These are phyloP conservation scores for Nicotiana benthamiana DNA, from an alignment of 257 asterid species.

Conservation along the genomic window DNA sequence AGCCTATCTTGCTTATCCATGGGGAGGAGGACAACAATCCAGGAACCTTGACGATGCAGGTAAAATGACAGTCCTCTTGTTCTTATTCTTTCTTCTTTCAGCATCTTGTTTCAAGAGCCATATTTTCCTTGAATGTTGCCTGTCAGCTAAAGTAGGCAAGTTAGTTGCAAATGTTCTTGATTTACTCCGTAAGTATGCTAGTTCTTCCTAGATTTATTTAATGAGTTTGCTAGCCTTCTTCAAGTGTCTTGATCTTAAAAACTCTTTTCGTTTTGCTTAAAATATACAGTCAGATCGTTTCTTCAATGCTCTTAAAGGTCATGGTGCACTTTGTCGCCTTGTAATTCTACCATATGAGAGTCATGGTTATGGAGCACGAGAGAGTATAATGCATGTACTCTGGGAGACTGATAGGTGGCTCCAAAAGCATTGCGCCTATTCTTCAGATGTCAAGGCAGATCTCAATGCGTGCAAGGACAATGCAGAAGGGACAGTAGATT, in stretches of 20 bases:
- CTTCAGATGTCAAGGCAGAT: slow-evolving; percentile 34
- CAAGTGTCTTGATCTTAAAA: not conserved
- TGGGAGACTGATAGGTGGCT: slow-evolving; percentile 99
- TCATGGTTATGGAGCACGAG: slow-evolving; percentile 93
- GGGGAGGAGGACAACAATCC: slow-evolving; percentile 98
- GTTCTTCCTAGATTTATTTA: not conserved
- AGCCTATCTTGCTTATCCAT: slow-evolving; percentile 90
- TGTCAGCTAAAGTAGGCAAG: not conserved
- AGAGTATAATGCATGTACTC: slow-evolving; percentile 93
- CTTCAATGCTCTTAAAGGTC: slow-evolving; percentile 93
- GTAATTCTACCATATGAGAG: slow-evolving; percentile 92
- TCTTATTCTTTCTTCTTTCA: slow-evolving; percentile 9
- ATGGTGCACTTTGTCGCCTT: slow-evolving; percentile 87
- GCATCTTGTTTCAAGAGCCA: not conserved
- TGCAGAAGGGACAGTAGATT: slow-evolving; percentile 16
- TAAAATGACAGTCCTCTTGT: slow-evolving; percentile 17
- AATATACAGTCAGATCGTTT: slow-evolving; percentile 79
- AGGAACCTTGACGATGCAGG: slow-evolving; percentile 99
- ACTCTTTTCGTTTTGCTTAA: slow-evolving; percentile 2
- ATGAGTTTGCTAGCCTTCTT: not conserved
- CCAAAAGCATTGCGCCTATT: slow-evolving; percentile 49
- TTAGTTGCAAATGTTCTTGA: not conserved
- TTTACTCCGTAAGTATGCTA: not conserved
- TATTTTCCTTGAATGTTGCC: not conserved
- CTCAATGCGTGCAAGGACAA: slow-evolving; percentile 17